phyloP scores from a whole-genome alignment of 352 stramenopile genomes.

The Aphanomyces euteiches region DNA sequence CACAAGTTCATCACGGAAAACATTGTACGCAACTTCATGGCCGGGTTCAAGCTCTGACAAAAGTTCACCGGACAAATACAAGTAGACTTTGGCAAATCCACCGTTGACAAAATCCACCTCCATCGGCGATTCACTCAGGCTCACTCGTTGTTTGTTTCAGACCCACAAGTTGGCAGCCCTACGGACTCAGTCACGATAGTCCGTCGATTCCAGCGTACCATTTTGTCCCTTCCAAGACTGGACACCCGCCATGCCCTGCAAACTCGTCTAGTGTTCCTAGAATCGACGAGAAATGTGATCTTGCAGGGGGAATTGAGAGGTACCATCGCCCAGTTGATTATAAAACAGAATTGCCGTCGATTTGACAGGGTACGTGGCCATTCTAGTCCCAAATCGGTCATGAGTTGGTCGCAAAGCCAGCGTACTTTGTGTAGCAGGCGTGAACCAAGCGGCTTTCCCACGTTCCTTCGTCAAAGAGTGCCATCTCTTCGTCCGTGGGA shows the following conservation, averaged over 20 bases:
- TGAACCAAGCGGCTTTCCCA: conserved; percentile 22
- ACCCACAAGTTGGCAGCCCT: conserved; percentile 80
- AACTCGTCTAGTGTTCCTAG: conserved; percentile 2
- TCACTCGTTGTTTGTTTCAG: conserved; percentile 51
- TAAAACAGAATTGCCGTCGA: conserved; percentile 88
- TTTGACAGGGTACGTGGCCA: conserved; percentile 30
- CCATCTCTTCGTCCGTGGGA: conserved; percentile 8
- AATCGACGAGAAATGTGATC: background rate
- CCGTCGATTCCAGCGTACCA: conserved; percentile 9
- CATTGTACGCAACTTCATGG: background rate
- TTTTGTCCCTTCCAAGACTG: conserved; percentile 23
- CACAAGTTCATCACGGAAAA: no score
- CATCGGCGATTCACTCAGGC: conserved; percentile 40
- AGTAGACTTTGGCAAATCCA: conserved; percentile 41
- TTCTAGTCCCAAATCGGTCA: conserved; percentile 1
- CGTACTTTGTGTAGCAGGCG: conserved; percentile 29
- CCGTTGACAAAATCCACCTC: conserved; percentile 69
- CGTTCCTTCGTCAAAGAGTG: conserved; percentile 25
- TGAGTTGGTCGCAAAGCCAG: background rate
- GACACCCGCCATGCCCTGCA: conserved; percentile 21
- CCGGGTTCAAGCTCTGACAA: conserved; percentile 1
- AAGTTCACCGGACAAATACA: conserved; percentile 51
- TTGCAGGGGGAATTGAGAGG: background rate
- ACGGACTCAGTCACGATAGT: background rate
- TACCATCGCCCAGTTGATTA: conserved; percentile 47